Conservation (phyloP, 371 early-diverging fungal genomes). For the Cokeromyces recurvatus region DNA sequence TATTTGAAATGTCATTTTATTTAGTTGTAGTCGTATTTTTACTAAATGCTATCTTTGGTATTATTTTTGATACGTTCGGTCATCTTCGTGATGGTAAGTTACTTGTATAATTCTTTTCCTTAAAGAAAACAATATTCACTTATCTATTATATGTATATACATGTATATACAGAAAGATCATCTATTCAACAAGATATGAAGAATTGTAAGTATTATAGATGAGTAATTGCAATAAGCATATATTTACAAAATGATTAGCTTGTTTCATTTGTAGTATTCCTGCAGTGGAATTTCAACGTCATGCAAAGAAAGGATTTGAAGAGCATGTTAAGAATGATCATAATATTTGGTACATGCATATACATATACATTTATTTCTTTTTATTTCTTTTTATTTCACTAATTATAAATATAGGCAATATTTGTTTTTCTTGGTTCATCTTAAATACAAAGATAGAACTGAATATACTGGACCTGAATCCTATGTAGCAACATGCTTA, state of each 20-base stretch:
- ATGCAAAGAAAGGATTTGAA: constrained; percentile 48
- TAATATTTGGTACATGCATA: constrained; percentile 40
- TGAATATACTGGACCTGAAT: constrained; percentile 55
- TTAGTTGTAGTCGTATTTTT: constrained; percentile 54
- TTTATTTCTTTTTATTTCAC: too few relatives aligned
- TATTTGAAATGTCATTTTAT: constrained; percentile 53
- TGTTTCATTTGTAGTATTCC: constrained; percentile 57
- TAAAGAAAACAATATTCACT: not conserved
- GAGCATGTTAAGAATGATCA: constrained; percentile 52
- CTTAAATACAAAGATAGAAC: constrained; percentile 50
- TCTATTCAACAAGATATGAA: constrained; percentile 49
- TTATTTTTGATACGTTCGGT: constrained; percentile 60
- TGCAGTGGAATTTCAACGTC: constrained; percentile 51
- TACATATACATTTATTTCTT: too few relatives aligned
- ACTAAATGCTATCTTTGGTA: constrained; percentile 58
- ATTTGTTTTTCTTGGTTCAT: constrained; percentile 54
- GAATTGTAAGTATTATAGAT: constrained; percentile 21
- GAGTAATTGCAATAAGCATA: too few relatives aligned
- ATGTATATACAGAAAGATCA: constrained; percentile 46
- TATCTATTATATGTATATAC: too few relatives aligned
- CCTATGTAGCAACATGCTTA: constrained; percentile 45
- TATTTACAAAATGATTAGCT: constrained; percentile 8
- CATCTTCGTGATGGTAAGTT: constrained; percentile 50
- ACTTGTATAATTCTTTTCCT: not conserved
- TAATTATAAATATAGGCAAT: constrained; percentile 37